These are phyloP conservation scores for Saccharum hybrid DNA, from an alignment of 202 grass and related monocot species.

Conservation along the genomic window DNA sequence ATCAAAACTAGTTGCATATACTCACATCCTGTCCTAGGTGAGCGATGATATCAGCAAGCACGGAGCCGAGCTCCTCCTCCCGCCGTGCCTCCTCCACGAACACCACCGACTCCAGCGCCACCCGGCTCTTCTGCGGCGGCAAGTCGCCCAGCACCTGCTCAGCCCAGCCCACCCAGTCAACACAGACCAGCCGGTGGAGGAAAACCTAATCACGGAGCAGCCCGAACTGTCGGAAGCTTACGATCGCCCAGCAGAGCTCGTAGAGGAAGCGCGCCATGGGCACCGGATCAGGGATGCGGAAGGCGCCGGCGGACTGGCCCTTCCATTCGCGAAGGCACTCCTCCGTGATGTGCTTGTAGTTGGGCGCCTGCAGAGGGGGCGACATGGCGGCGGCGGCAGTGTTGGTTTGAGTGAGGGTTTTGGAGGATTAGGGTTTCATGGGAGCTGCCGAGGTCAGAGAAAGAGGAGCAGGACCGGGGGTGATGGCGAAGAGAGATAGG, in stretches of 20 bases:
- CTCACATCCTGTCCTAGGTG: constrained; percentile 97
- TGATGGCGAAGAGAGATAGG: not conserved
- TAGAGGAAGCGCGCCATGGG: constrained; percentile 94
- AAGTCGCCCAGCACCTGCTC: constrained; percentile 77
- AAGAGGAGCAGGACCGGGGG: constrained; percentile 10
- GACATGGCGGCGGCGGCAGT: constrained; percentile 43
- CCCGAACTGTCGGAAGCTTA: constrained; percentile 43
- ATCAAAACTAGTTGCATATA: constrained; percentile 23
- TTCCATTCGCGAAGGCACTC: constrained; percentile 97
- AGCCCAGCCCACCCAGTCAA: constrained; percentile 39
- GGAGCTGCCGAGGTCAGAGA: constrained; percentile 29
- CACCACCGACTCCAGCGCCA: constrained; percentile 78
- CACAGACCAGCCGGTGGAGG: constrained; percentile 15
- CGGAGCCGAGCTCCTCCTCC: constrained; percentile 72
- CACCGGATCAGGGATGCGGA: constrained; percentile 76
- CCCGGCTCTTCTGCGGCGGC: constrained; percentile 74
- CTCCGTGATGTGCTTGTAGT: constrained; percentile 76
- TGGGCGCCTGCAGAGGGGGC: constrained; percentile 60
- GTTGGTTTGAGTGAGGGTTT: constrained; percentile 24
- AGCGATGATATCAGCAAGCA: constrained; percentile 86
- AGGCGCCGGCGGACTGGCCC: constrained; percentile 57
- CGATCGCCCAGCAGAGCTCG: constrained; percentile 95
- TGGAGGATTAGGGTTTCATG: constrained; percentile 62
- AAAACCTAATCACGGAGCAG: constrained; percentile 42
- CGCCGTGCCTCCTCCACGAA: constrained; percentile 68